Evolutionary conservation across 768 basidiomycete genomes (phyloP).

Genomic region (Auriscalpium orientale): DNA sequence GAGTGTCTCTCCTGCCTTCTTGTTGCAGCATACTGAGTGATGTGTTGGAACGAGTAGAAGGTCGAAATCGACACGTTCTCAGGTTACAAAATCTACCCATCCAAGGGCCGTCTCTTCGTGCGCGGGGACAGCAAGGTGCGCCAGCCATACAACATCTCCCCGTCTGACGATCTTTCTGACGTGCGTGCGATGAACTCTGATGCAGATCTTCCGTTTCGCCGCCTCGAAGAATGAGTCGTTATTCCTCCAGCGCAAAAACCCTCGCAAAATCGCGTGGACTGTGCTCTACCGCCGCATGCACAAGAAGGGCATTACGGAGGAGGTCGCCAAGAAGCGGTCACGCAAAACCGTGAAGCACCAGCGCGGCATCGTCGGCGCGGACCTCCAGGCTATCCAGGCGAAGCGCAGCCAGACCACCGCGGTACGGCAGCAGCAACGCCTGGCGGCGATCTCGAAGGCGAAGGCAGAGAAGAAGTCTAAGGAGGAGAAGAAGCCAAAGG

Average conservation of each 20-base stretch:
- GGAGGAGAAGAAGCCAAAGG: constrained; percentile 86
- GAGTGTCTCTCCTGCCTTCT: constrained; percentile 1
- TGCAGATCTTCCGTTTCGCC: constrained; percentile 91
- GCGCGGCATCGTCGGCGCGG: constrained; percentile 96
- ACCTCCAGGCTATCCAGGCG: constrained; percentile 84
- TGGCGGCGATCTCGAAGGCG: constrained; percentile 86
- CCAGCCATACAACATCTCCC: neutral
- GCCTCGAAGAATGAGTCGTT: constrained; percentile 91
- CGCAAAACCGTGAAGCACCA: constrained; percentile 96
- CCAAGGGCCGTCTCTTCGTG: constrained; percentile 93
- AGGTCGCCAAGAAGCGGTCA: constrained; percentile 97
- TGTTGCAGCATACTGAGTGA: constrained; percentile 16
- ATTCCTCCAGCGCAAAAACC: constrained; percentile 99
- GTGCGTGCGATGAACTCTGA: too few relatives aligned
- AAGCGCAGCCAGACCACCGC: constrained; percentile 89
- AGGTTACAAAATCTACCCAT: constrained; percentile 95
- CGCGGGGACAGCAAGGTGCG: constrained; percentile 92
- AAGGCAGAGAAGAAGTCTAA: constrained; percentile 97
- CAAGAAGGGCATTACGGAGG: constrained; percentile 99
- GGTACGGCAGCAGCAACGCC: constrained; percentile 70
- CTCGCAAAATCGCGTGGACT: constrained; percentile 99
- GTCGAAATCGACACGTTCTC: constrained; percentile 99
- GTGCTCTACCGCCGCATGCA: constrained; percentile 92
- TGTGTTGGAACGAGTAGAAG: constrained; percentile 51
- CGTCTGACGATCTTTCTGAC: neutral